phyloP scores from a whole-genome alignment of 2,329 filamentous ascomycete genomes.

The Fusarium falciforme region DNA sequence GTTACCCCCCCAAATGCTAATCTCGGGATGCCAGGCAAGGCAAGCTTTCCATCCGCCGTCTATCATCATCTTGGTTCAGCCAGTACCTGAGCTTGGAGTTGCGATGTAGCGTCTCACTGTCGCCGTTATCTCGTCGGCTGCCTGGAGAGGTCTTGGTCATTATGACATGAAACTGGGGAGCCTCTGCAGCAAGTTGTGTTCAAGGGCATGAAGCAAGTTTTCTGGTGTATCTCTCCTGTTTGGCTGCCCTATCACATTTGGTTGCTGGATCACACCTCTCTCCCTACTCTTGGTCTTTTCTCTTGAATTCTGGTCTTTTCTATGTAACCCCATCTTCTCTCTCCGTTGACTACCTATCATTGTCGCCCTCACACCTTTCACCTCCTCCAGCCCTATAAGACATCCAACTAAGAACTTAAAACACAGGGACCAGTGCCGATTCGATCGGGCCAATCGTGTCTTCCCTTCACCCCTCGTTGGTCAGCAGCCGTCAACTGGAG shows the following conservation, averaged over 20 bases:
- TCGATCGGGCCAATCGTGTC: slow-evolving; percentile 18
- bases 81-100: background rate
- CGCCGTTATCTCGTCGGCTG: background rate
- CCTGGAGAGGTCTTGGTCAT: background rate
- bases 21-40: slow-evolving; percentile 24
- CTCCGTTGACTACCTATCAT: background rate
- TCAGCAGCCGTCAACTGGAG: background rate
- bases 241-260: background rate
- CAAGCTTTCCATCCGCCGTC: background rate
- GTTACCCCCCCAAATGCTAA: background rate
- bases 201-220: background rate
- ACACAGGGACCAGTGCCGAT: slow-evolving; percentile 5
- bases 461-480: background rate
- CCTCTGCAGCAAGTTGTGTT: background rate
- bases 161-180: background rate
- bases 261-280: background rate
- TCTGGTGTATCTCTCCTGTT: background rate
- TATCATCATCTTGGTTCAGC: background rate
- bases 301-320: background rate
- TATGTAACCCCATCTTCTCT: background rate
- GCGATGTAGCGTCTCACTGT: background rate
- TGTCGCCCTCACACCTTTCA: background rate
- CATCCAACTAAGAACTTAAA: slow-evolving; percentile 8
- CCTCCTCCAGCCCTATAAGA: slow-evolving; percentile 6
- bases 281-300: background rate